Evolutionary conservation across 2,329 filamentous ascomycete genomes (phyloP).

Genomic region (Botrytis paeoniae): DNA sequence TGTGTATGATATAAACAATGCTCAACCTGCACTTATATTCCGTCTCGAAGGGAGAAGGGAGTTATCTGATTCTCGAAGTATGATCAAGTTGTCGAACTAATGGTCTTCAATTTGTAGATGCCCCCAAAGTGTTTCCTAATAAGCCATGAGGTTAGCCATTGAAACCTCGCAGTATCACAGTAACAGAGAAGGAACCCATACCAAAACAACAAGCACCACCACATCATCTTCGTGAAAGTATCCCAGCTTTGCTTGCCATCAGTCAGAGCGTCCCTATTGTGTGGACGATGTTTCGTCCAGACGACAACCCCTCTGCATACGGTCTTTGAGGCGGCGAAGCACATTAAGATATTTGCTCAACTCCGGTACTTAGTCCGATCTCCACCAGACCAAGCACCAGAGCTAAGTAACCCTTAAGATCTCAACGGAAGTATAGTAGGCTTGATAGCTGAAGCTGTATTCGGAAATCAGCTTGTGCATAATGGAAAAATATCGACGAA

Average conservation of each 20-base stretch:
- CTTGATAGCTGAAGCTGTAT: background rate
- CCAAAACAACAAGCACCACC: background rate
- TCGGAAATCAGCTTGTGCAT: background rate
- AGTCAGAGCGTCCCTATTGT: background rate
- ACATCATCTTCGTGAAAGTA: background rate
- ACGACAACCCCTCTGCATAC: background rate
- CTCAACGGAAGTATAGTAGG: background rate
- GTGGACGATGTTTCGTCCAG: background rate
- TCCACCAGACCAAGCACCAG: background rate
- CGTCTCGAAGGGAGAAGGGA: background rate
- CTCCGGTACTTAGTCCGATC: background rate
- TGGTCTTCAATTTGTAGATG: background rate
- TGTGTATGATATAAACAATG: too few species aligned
- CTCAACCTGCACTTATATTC: background rate
- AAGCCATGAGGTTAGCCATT: background rate
- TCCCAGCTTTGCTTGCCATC: background rate
- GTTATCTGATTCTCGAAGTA: background rate
- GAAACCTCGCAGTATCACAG: background rate
- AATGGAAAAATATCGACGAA: rapidly evolving
- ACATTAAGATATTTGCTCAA: background rate
- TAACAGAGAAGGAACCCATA: background rate
- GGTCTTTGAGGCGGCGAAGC: background rate
- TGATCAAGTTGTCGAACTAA: background rate
- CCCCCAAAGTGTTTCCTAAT: background rate
- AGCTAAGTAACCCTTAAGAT: background rate